Evolutionary conservation across 169 alveolate genomes (phyloP).

Genomic region (Toxoplasma gondii): DNA sequence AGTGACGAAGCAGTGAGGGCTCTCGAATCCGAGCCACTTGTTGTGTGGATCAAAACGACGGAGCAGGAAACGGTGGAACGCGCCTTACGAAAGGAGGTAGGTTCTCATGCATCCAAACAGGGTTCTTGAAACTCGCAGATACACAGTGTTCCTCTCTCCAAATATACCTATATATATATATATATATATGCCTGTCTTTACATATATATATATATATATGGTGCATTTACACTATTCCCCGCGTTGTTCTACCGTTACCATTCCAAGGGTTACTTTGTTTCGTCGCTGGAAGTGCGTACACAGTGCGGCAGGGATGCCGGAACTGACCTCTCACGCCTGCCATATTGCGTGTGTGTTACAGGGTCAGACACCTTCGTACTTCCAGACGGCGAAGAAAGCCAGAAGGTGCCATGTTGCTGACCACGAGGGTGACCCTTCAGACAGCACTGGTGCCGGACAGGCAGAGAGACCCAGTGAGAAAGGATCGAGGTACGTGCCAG

Average conservation of each 20-base stretch:
- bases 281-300: no score
- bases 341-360: neutral
- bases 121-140: neutral
- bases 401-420: neutral
- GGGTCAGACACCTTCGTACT: slow-evolving; percentile 7
- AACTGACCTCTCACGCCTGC: neutral
- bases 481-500: neutral
- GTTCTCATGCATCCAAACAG: neutral
- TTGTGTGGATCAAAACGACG: neutral
- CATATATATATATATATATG: neutral
- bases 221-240: no score
- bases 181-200: neutral
- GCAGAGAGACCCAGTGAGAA: no score
- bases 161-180: neutral
- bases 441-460: no score
- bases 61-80: neutral
- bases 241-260: neutral
- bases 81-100: neutral
- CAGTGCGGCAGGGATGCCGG: no score
- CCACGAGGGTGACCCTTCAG: no score
- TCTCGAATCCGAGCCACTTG: neutral
- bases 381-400: neutral
- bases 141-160: neutral
- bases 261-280: no score
- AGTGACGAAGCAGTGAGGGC: neutral